These are phyloP conservation scores for Talaromyces atroroseus DNA, from an alignment of 2,329 filamentous ascomycete species.

Conservation along the genomic window DNA sequence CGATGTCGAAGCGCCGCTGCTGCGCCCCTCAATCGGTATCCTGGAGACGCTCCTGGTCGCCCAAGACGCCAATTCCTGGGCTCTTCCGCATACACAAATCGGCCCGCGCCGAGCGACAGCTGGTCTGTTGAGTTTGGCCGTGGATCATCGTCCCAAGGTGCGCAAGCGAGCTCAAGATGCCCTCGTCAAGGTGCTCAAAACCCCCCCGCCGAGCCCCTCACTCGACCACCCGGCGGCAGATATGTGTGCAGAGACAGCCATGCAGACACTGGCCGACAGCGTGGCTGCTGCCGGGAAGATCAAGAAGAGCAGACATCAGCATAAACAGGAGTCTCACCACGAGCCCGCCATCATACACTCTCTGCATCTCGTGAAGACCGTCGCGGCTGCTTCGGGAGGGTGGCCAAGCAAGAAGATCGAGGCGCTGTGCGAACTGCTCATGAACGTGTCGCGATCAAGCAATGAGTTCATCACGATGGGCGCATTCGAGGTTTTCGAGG, in stretches of 20 bases:
- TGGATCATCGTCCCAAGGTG: slow-evolving; percentile 88
- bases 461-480: slow-evolving; percentile 97
- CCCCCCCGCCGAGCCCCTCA: slow-evolving; percentile 82
- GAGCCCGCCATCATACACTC: slow-evolving; percentile 87
- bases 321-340: slow-evolving; percentile 54
- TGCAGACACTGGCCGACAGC: slow-evolving; percentile 68
- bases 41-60: slow-evolving; percentile 86
- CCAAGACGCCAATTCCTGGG: slow-evolving; percentile 84
- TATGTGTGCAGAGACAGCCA: slow-evolving; percentile 88
- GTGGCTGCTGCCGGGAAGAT: slow-evolving; percentile 63
- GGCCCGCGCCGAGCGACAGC: slow-evolving; percentile 83
- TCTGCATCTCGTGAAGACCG: slow-evolving; percentile 83
- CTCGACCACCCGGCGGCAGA: slow-evolving; percentile 92
- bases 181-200: slow-evolving; percentile 72
- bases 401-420: slow-evolving; percentile 98
- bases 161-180: slow-evolving; percentile 90
- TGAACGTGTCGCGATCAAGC: slow-evolving; percentile 81
- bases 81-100: slow-evolving; percentile 73
- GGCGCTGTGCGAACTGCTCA: slow-evolving; percentile 77
- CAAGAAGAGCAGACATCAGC: slow-evolving; percentile 52
- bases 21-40: slow-evolving; percentile 85
- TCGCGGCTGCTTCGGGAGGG: slow-evolving; percentile 79
- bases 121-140: slow-evolving; percentile 74
- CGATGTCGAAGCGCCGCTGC: slow-evolving; percentile 79
- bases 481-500: slow-evolving; percentile 94